phyloP scores from a whole-genome alignment of 2,329 filamentous ascomycete genomes.

The Cryphonectria radicalis region DNA sequence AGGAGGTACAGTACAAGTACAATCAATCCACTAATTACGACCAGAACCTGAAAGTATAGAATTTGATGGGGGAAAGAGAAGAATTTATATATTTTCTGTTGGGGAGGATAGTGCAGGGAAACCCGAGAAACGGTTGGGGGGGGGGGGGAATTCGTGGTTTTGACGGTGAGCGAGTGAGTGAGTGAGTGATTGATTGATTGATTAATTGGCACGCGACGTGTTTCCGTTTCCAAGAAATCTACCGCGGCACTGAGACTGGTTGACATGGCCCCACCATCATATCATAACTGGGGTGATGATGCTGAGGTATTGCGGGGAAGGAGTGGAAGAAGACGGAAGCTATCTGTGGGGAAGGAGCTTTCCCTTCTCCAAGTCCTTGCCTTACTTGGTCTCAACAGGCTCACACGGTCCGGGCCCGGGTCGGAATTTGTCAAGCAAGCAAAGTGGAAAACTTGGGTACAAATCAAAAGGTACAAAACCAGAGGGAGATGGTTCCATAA shows the following conservation, averaged over 20 bases:
- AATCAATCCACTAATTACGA: neutral
- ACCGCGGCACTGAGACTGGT: neutral
- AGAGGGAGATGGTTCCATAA: too few species aligned
- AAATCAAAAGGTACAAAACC: too few species aligned
- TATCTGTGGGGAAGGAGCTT: neutral
- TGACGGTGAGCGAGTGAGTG: neutral
- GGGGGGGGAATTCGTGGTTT: conserved; percentile 9
- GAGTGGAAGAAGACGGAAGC: neutral
- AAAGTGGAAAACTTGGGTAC: too few species aligned
- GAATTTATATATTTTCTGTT: conserved; percentile 19
- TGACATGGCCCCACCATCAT: conserved; percentile 13
- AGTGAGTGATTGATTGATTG: too few species aligned
- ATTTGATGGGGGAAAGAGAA: neutral
- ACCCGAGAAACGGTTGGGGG: neutral
- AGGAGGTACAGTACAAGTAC: neutral
- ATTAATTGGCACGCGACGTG: conserved; percentile 22
- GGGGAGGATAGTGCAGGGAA: conserved; percentile 16
- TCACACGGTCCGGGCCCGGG: neutral
- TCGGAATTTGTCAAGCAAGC: too few species aligned
- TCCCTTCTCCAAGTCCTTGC: too few species aligned
- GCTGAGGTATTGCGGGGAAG: conserved; percentile 16
- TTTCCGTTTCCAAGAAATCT: conserved; percentile 18
- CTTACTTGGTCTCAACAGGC: neutral
- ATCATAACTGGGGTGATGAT: conserved; percentile 18
- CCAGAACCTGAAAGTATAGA: neutral